Evolutionary conservation across 176 grass and related monocot genomes (phyloP).

Genomic region (Alopecurus myosuroides): DNA sequence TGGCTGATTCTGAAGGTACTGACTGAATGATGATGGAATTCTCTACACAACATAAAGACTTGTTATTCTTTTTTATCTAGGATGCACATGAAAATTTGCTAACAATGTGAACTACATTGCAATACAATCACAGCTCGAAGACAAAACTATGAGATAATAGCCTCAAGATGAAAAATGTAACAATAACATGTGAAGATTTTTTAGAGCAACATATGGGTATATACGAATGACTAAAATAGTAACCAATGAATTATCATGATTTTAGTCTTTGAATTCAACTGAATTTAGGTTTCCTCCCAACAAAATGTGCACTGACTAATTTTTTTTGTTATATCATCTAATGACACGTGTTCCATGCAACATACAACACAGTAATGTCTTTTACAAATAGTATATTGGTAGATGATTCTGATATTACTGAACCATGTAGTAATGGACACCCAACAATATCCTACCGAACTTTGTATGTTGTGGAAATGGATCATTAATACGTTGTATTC

Average conservation of each 20-base stretch:
- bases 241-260: neutral
- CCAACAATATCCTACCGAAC: neutral
- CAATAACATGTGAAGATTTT: neutral
- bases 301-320: neutral
- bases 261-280: neutral
- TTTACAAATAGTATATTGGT: neutral
- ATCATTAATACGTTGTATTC: neutral
- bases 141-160: neutral
- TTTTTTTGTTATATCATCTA: neutral
- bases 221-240: neutral
- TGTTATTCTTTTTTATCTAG: neutral
- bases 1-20: constrained; percentile 36
- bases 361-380: neutral
- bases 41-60: constrained; percentile 37
- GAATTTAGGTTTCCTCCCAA: neutral
- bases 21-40: constrained; percentile 41
- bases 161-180: neutral
- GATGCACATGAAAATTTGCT: neutral
- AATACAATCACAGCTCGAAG: neutral
- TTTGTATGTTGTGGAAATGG: neutral
- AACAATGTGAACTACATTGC: neutral
- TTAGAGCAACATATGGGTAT: neutral
- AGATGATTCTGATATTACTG: neutral
- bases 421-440: neutral
- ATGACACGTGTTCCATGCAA: neutral